Conservation (phyloP, 192 early-diverging fungal genomes). For the Geosiphon pyriformis region DNA sequence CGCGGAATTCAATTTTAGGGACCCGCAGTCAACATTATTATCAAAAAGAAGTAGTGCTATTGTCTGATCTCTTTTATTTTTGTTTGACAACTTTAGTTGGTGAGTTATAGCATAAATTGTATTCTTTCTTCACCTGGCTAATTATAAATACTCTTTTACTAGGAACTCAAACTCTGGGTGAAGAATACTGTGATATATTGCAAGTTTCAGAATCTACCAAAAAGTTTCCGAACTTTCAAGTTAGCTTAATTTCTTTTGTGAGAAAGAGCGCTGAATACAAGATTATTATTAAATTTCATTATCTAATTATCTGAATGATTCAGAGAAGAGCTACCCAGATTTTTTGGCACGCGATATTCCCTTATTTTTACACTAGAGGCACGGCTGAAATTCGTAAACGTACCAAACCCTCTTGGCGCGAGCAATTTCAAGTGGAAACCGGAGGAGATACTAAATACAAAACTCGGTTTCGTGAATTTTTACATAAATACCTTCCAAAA, state of each 20-base stretch:
- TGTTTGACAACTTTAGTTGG: conserved; percentile 66
- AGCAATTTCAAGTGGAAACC: conserved; percentile 24
- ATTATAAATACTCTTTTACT: conserved; percentile 3
- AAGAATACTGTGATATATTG: conserved; percentile 92
- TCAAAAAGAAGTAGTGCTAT: conserved; percentile 55
- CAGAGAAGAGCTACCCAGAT: conserved; percentile 36
- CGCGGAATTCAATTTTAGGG: conserved; percentile 27
- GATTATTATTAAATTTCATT: too few relatives aligned
- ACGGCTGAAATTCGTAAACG: conserved; percentile 30
- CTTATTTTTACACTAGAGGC: conserved; percentile 39
- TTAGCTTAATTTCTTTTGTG: too few relatives aligned
- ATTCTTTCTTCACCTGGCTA: conserved; percentile 15
- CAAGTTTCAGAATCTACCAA: conserved; percentile 46
- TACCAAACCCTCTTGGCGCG: conserved; percentile 25
- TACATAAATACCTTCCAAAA: conserved; percentile 32
- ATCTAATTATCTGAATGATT: too few relatives aligned
- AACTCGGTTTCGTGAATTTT: conserved; percentile 5
- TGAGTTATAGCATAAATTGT: conserved; percentile 16
- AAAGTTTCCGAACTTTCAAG: conserved; percentile 57
- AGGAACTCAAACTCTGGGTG: conserved; percentile 85
- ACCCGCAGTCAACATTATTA: conserved; percentile 55
- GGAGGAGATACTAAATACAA: conserved; percentile 18
- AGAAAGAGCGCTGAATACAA: too few relatives aligned
- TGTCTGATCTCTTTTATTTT: conserved; percentile 67
- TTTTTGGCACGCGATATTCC: conserved; percentile 41